phyloP scores from a whole-genome alignment of 331 rosid genomes.

The Quercus lobata region DNA sequence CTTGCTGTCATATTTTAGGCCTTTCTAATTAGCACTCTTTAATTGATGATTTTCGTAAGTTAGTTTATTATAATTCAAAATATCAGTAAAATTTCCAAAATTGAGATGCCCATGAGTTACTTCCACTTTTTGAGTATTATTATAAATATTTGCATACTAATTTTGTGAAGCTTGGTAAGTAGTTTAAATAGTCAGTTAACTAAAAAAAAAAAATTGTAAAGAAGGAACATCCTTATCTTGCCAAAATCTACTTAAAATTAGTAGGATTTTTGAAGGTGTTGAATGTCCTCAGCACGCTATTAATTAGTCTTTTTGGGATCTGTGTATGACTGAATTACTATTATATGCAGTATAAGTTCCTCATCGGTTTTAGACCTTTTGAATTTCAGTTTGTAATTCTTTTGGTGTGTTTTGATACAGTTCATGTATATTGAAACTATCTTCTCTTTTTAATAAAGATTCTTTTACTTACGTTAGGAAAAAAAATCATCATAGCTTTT shows the following conservation, averaged over 20 bases:
- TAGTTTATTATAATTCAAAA: background rate
- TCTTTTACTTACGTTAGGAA: too few species aligned
- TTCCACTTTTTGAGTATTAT: background rate
- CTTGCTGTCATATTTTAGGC: background rate
- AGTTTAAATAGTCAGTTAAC: background rate
- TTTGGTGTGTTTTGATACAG: too few species aligned
- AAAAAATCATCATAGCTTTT: background rate
- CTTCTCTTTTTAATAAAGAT: too few species aligned
- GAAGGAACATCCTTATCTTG: background rate
- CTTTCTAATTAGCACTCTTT: background rate
- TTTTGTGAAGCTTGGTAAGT: background rate
- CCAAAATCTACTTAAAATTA: background rate
- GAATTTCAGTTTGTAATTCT: too few species aligned
- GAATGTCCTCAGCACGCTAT: too few species aligned
- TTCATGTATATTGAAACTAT: too few species aligned
- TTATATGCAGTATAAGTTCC: too few species aligned
- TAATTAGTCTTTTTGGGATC: too few species aligned
- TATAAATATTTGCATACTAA: background rate
- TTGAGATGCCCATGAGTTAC: background rate
- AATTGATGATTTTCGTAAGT: background rate
- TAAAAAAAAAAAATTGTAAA: background rate
- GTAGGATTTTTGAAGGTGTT: too few species aligned
- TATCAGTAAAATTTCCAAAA: background rate
- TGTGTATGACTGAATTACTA: too few species aligned
- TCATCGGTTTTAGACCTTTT: too few species aligned